Percentiles rank a stretch among this genome's conserved stretches.
phyloP scores from a whole-genome alignment of 2,329 filamentous ascomycete genomes.

The Beauveria sp. region DNA sequence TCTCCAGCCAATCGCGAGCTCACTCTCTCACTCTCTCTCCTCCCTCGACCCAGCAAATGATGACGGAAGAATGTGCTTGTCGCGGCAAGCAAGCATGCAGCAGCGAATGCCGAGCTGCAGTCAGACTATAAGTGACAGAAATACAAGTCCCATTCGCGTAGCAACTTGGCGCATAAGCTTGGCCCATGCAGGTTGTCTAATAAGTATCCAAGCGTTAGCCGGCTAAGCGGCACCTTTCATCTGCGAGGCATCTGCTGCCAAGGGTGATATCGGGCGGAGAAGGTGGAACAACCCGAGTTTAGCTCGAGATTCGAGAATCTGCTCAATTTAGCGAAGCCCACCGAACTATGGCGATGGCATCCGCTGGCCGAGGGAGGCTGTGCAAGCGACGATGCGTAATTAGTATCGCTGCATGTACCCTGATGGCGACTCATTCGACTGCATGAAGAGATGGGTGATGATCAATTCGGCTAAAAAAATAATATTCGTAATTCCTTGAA shows the following conservation, averaged over 20 bases:
- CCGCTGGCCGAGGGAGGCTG: neutral
- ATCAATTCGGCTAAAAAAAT: too few relatives aligned
- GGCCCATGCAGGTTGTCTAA: neutral
- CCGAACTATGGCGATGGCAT: too few relatives aligned
- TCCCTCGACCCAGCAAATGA: too few relatives aligned
- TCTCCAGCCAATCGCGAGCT: too few relatives aligned
- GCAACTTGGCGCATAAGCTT: neutral
- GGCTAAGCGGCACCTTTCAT: neutral
- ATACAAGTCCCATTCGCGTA: neutral
- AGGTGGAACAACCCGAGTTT: neutral
- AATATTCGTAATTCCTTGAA: neutral
- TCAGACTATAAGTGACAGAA: neutral
- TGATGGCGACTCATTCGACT: neutral
- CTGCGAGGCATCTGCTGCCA: neutral
- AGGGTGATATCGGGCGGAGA: neutral
- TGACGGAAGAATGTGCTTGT: too few relatives aligned
- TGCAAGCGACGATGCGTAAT: neutral
- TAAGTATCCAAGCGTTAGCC: neutral
- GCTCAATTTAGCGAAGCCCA: neutral
- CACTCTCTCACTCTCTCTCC: too few relatives aligned
- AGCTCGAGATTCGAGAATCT: neutral
- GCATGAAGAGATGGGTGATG: neutral
- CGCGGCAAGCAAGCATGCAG: neutral
- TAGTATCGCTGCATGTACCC: neutral
- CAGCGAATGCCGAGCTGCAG: neutral